Base-by-base conservation (phyloP, 2,329 filamentous ascomycete genomes). In the Trichoderma breve region DNA sequence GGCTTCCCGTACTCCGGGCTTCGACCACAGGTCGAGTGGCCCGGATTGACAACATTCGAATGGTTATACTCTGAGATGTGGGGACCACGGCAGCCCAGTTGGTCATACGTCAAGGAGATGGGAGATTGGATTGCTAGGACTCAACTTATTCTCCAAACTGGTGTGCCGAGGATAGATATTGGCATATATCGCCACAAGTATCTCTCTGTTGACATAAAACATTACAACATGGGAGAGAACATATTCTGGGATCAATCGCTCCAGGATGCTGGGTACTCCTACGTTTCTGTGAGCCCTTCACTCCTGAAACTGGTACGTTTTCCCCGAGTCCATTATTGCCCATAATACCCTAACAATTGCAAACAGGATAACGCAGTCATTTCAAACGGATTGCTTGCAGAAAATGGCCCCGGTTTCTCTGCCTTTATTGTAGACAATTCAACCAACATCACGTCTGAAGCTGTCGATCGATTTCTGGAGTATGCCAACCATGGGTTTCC, bases 11-110 rank as follows among this genome's bases (percentile, higher is more conserved):
- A 67, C 51, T 67, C 64, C 12, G 51, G 64, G 15, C 24, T 67
- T 67, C 64, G 64, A 15, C 64, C 64, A 12, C 32, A 67, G 18
- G 47, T 58, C 24, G 64, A 67, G 32, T 67, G 64, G 64, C 64
- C 64, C 30, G 64, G 51, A 18, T 24, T 67, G 11, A 67, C 64
- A 28, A 67, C 64, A 9, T 67, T 67, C 4, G 64, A 67, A 26
- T 67, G 64, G 64, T 15, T 67, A 2, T 67, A 67, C 53, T 67
- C 64, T 7, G 64, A 67, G 51, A 67, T 67, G 64, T 67, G 64
- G 64, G 64, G 64, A 1, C 64, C 51, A 9, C 51, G 64, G 18
- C 64, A 67, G 64, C 64, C 64, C 32, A 67, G 64, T 24, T 67
- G 64, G 64, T 28, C 64, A 3, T 32, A 67, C 9, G 64, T 58